Percentiles rank a stretch among this genome's conserved stretches.
Conservation (phyloP, 208 protist species). For the Acanthamoeba castellanii region DNA sequence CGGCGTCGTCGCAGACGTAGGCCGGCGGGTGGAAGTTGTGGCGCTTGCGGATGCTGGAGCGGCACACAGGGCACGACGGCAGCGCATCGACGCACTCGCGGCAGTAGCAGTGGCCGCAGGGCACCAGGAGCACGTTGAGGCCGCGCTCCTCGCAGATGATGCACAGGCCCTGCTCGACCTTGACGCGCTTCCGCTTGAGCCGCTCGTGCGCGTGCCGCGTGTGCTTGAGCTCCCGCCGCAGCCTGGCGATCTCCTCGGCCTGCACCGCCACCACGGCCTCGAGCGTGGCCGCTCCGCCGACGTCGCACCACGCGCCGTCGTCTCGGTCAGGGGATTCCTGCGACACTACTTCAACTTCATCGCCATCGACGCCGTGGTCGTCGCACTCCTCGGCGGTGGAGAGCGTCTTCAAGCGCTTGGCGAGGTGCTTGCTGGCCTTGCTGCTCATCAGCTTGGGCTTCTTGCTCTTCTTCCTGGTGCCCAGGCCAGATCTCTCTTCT, state of each 20-base stretch:
- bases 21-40: conserved; percentile 51
- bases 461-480: not conserved
- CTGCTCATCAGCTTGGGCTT: not conserved
- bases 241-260: conserved; percentile 42
- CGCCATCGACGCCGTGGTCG: not conserved
- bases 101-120: conserved; percentile 65
- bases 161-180: conserved; percentile 55
- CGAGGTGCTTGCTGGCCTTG: not conserved
- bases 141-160: conserved; percentile 65
- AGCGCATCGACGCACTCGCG: conserved; percentile 6
- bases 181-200: conserved; percentile 30
- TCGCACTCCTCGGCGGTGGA: not conserved
- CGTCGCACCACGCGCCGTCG: not conserved
- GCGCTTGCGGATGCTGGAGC: not conserved
- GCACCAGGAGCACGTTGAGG: conserved; percentile 23
- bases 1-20: conserved; percentile 64
- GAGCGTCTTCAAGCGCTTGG: not conserved
- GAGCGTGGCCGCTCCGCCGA: not conserved
- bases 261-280: not conserved
- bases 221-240: conserved; percentile 38
- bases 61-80: conserved; percentile 15
- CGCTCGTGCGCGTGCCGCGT: not conserved
- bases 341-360: not conserved
- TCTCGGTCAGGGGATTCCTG: not conserved
- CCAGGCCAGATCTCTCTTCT: not conserved